These are phyloP conservation scores for Talaromyces sp. DNA, from an alignment of 2,329 filamentous ascomycete genomes.

Conservation along the genomic window DNA sequence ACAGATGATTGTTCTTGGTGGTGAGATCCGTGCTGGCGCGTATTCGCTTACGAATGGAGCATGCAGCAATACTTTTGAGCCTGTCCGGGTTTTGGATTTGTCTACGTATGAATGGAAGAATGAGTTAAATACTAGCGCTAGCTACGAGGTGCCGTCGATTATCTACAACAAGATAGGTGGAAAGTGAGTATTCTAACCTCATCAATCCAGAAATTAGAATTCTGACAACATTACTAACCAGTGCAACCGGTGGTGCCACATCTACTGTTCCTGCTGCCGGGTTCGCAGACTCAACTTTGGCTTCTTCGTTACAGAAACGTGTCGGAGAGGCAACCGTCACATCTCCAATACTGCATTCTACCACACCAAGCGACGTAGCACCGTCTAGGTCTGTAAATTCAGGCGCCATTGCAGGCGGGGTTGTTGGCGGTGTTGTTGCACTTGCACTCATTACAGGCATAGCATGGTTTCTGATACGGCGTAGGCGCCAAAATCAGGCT, in stretches of 20 bases:
- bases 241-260: slow-evolving; percentile 6
- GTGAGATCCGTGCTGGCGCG: neutral
- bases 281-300: slow-evolving; percentile 4
- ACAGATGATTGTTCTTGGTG: slow-evolving; percentile 8
- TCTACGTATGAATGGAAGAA: slow-evolving; percentile 6
- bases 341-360: neutral
- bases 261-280: slow-evolving; percentile 1
- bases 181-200: neutral
- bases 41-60: neutral
- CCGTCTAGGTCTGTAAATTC: slow-evolving; percentile 1
- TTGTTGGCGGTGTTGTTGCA: slow-evolving; percentile 14
- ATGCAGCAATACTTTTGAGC: neutral
- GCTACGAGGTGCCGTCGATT: slow-evolving; percentile 1
- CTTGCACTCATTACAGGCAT: neutral
- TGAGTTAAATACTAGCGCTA: slow-evolving; percentile 2
- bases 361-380: neutral
- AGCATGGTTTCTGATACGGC: neutral
- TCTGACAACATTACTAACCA: neutral
- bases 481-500: neutral
- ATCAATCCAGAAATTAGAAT: neutral
- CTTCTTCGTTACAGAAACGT: neutral
- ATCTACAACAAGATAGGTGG: slow-evolving; percentile 6
- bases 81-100: neutral
- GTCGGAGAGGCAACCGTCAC: neutral
- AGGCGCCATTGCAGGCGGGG: slow-evolving; percentile 18